These are phyloP conservation scores for Cucumis hystrix DNA, from an alignment of 306 rosid species.

Conservation along the genomic window DNA sequence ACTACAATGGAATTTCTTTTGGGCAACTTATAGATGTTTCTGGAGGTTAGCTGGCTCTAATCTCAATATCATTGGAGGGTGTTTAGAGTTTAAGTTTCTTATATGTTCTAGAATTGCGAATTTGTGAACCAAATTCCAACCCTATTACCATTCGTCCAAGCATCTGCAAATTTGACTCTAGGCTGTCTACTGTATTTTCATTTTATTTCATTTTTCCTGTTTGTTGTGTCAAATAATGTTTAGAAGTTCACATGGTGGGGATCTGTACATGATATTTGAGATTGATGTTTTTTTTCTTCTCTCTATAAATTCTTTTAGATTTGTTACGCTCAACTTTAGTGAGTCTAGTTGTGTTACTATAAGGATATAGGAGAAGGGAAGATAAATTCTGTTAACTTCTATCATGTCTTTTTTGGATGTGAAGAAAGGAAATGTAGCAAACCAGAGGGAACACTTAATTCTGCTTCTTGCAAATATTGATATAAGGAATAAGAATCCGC, in stretches of 20 bases:
- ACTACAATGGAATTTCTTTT: slow-evolving; percentile 1
- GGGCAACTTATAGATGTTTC: background rate
- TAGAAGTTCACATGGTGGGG: background rate
- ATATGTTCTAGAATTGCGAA: background rate
- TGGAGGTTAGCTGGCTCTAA: background rate
- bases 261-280: background rate
- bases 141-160: background rate
- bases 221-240: background rate
- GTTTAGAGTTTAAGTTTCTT: slow-evolving; percentile 1
- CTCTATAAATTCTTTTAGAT: background rate
- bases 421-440: slow-evolving; percentile 96
- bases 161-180: background rate
- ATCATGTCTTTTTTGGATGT: slow-evolving; percentile 14
- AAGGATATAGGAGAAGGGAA: background rate
- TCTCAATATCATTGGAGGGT: background rate
- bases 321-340: background rate
- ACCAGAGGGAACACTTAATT: slow-evolving; percentile 93
- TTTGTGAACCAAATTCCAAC: background rate
- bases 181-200: background rate
- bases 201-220: background rate
- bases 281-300: background rate
- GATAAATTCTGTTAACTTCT: background rate
- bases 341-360: background rate
- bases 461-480: slow-evolving; percentile 81
- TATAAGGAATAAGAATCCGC: slow-evolving; percentile 27